These are phyloP conservation scores for Coelastrella sp. DNA, from an alignment of 139 green algal species.

Conservation along the genomic window DNA sequence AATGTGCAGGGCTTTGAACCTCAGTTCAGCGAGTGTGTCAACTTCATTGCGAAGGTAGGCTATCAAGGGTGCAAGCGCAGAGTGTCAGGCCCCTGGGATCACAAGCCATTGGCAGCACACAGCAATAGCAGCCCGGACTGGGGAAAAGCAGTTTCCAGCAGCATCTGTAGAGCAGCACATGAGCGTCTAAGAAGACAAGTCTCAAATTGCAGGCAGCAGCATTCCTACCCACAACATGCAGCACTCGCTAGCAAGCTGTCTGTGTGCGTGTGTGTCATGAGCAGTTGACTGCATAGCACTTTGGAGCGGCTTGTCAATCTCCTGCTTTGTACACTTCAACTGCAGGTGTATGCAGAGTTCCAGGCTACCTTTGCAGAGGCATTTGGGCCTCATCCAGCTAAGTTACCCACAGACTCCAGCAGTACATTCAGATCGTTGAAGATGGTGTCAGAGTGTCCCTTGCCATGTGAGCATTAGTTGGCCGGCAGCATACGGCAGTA, in stretches of 20 bases:
- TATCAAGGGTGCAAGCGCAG: background rate
- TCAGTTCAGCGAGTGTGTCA: constrained; percentile 80
- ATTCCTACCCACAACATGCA: background rate
- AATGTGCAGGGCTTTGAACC: constrained; percentile 65
- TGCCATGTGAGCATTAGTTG: constrained; percentile 67
- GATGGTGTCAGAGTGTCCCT: constrained; percentile 86
- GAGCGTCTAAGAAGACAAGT: background rate
- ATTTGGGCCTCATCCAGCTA: constrained; percentile 17
- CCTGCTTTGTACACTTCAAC: background rate
- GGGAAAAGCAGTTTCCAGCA: constrained; percentile 11
- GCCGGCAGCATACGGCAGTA: background rate
- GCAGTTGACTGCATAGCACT: background rate
- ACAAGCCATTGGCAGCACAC: background rate
- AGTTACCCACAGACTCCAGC: constrained; percentile 46
- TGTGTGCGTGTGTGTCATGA: background rate
- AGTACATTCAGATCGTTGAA: constrained; percentile 80
- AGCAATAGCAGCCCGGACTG: background rate
- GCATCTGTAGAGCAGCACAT: background rate
- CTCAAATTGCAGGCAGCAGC: background rate
- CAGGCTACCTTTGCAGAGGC: constrained; percentile 48
- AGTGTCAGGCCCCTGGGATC: background rate
- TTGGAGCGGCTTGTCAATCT: background rate
- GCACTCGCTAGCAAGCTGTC: background rate
- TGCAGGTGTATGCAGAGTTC: constrained; percentile 66
- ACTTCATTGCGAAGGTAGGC: constrained; percentile 80